Evolutionary conservation across 2,329 filamentous ascomycete species (phyloP).

Genomic region (Arthrinium phaeospermum): DNA sequence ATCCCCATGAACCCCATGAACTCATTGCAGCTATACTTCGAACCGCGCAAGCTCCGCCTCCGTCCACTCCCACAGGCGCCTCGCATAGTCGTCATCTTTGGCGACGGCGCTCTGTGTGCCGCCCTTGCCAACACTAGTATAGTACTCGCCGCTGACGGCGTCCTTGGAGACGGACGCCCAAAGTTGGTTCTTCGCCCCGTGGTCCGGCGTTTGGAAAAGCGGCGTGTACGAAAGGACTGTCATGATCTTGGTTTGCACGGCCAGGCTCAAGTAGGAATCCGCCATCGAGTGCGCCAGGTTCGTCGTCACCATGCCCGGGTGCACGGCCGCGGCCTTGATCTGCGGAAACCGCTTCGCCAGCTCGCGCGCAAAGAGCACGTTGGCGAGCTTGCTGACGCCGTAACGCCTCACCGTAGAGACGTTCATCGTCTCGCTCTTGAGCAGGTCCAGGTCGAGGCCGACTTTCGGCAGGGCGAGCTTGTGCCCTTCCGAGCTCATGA

Average conservation of each 20-base stretch:
- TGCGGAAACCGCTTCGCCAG: constrained; percentile 26
- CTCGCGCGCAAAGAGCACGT: constrained; percentile 25
- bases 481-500: constrained; percentile 23
- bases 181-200: constrained; percentile 45
- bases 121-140: constrained; percentile 41
- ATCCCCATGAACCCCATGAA: too few species aligned
- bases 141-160: constrained; percentile 39
- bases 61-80: constrained; percentile 41
- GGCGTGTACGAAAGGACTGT: neutral
- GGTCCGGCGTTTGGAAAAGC: constrained; percentile 27
- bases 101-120: constrained; percentile 26
- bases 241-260: constrained; percentile 26
- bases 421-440: constrained; percentile 21
- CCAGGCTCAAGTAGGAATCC: constrained; percentile 11
- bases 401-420: constrained; percentile 23
- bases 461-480: constrained; percentile 5
- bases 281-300: neutral
- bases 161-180: constrained; percentile 43
- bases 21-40: neutral
- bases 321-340: constrained; percentile 20
- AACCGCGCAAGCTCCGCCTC: constrained; percentile 34
- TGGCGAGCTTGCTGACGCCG: constrained; percentile 30
- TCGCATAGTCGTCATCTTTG: constrained; percentile 33
- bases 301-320: constrained; percentile 22
- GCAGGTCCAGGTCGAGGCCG: constrained; percentile 24